These are phyloP conservation scores for Leccinum ponderosum DNA, from an alignment of 1,284 basidiomycete species.

Conservation along the genomic window DNA sequence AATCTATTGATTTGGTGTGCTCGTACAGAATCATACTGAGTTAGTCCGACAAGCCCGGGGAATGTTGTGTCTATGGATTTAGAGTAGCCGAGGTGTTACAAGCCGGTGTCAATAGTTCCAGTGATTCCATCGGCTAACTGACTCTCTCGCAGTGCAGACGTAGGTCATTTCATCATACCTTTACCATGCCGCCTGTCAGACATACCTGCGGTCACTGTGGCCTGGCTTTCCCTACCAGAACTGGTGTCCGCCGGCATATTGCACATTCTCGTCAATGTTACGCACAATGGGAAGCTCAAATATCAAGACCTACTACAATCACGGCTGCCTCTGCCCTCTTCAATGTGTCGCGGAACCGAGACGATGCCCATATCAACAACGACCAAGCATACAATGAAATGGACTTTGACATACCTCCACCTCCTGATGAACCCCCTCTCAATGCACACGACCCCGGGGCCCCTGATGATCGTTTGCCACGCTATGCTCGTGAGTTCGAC, in stretches of 20 bases:
- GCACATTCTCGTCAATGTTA: background rate
- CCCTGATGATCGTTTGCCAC: background rate
- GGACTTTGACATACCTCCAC: background rate
- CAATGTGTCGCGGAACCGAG: background rate
- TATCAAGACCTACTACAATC: background rate
- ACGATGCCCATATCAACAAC: background rate
- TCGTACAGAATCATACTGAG: too few species aligned
- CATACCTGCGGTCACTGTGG: constrained; percentile 1
- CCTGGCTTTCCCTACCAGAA: background rate
- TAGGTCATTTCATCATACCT: background rate
- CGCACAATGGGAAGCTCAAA: background rate
- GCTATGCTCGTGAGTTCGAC: background rate
- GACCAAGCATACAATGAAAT: background rate
- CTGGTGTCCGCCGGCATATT: constrained; percentile 4
- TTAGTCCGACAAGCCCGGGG: too few species aligned
- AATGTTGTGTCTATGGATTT: too few species aligned
- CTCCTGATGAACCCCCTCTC: background rate
- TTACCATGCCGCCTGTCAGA: background rate
- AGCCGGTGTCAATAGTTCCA: too few species aligned
- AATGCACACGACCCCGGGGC: background rate
- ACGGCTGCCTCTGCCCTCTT: background rate
- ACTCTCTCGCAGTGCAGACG: too few species aligned
- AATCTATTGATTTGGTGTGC: too few species aligned
- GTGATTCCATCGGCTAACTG: too few species aligned
- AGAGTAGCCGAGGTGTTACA: too few species aligned